A percentile compares a stretch with the other conserved stretches of the same genome.
These are phyloP conservation scores for Hyparrhenia diplandra DNA, from an alignment of 176 grass and related monocot genomes.

Conservation along the genomic window DNA sequence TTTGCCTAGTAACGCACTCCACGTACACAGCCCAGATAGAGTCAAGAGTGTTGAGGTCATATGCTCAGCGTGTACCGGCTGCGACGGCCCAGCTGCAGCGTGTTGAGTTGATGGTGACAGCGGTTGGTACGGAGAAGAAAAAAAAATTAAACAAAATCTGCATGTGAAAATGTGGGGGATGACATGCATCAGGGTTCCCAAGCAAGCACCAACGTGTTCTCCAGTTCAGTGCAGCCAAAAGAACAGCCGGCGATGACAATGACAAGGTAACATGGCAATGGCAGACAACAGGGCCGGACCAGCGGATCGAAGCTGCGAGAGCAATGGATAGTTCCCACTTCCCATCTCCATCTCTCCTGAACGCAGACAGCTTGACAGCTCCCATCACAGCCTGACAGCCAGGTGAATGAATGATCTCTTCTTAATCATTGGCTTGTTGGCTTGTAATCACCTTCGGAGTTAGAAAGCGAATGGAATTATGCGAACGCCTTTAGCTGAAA, in stretches of 20 bases:
- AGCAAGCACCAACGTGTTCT: conserved; percentile 7
- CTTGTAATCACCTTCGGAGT: conserved; percentile 10
- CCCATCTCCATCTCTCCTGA: conserved; percentile 18
- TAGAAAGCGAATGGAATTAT: conserved; percentile 6
- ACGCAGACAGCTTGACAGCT: conserved; percentile 9
- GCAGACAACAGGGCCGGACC: neutral
- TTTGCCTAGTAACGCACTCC: too few relatives aligned
- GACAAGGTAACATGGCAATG: conserved; percentile 27
- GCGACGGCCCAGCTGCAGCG: neutral
- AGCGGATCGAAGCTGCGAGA: neutral
- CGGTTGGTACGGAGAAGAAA: neutral
- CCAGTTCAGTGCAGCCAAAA: conserved; percentile 6
- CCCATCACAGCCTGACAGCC: neutral
- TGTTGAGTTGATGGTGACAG: neutral
- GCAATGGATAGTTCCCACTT: conserved; percentile 32
- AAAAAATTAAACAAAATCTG: neutral
- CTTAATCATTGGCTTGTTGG: conserved; percentile 46
- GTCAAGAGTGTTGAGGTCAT: neutral
- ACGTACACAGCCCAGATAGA: neutral
- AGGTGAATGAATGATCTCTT: neutral
- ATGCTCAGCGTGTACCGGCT: neutral
- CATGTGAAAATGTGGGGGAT: neutral
- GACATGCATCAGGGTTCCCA: neutral
- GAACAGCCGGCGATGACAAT: conserved; percentile 16
- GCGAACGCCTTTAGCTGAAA: conserved; percentile 6